These are phyloP conservation scores for Neurospora sp. DNA, from an alignment of 2,329 filamentous ascomycete genomes.

Conservation along the genomic window DNA sequence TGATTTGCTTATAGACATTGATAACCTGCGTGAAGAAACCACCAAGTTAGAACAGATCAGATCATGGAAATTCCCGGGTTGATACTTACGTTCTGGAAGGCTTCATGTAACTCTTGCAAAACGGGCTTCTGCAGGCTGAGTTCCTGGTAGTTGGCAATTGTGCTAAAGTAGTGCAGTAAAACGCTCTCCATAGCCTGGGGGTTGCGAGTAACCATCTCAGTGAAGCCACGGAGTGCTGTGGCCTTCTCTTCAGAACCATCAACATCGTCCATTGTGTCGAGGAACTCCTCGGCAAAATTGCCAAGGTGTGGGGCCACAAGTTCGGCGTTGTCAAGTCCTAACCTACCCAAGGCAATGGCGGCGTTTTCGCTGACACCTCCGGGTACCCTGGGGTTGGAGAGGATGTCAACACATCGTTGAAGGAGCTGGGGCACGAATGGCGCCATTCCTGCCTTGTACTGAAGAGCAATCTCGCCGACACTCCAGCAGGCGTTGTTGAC, in stretches of 20 bases:
- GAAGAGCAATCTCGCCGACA: constrained; percentile 81
- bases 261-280: constrained; percentile 73
- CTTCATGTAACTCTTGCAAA: constrained; percentile 57
- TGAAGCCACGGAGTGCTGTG: constrained; percentile 86
- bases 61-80: constrained; percentile 1
- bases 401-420: constrained; percentile 67
- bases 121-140: constrained; percentile 49
- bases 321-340: constrained; percentile 71
- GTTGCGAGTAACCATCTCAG: constrained; percentile 72
- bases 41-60: neutral
- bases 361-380: constrained; percentile 87
- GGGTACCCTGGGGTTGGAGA: constrained; percentile 77
- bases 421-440: constrained; percentile 72
- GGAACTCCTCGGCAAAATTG: constrained; percentile 73
- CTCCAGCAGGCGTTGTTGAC: constrained; percentile 99
- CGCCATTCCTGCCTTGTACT: constrained; percentile 63
- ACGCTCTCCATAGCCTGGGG: constrained; percentile 86
- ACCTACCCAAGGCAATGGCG: constrained; percentile 79
- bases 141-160: constrained; percentile 70
- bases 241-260: constrained; percentile 89
- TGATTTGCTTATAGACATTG: constrained; percentile 47
- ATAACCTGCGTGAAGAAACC: constrained; percentile 33
- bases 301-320: constrained; percentile 69
- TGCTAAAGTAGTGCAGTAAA: constrained; percentile 69
- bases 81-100: constrained; percentile 64